Base-by-base conservation (phyloP, 768 basidiomycete genomes). In the Mycena vitilis region DNA sequence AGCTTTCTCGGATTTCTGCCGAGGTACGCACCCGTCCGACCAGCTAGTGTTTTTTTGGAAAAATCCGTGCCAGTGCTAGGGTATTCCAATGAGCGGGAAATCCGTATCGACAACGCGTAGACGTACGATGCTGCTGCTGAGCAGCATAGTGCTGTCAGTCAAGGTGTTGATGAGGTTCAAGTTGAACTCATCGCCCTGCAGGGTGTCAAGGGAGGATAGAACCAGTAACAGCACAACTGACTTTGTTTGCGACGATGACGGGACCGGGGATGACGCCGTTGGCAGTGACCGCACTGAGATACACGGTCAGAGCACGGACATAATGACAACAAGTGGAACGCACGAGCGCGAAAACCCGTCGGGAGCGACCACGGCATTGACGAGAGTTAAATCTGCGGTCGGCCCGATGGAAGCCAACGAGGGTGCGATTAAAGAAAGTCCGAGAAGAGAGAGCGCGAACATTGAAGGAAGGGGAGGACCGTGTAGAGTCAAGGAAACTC, bases 261-360 rank as follows among this genome's bases (percentile, higher is more conserved):
- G 85, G 85, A 6, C 83, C 85, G 4, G 85, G 86, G 63, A 85
- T 83, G 2, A 68, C 73, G 18, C 85, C 85, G 34, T 78, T 80
- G 40, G 85, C 83, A 51, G 85, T 74, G 9, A 81, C 78, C n/a
- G 85, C 76, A 36, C 83, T 85, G 38, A 37, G 52, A 16, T 49
- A 13, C 22, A 36, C 13, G 72, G 72, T 54, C 12, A 54, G 0
- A 0, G 18, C 0, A 18, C n/a, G 42, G 5, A 30, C 18, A 10
- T 30, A 30, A 30, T 30, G 30, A 30, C 30, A 30, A 37, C 5
- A 15, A 8, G 25, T 6, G 2, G 18, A n/a, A 70, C 81, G 57
- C 30, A 79, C 78, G 76, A 73, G 54, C 82, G 71, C 69, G 45
- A 44, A 54, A 76, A 81, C n/a, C 82, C 82, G 64, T 83, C 82